Base-by-base conservation (phyloP, 768 basidiomycete genomes). In the Termitomyces sp. region DNA sequence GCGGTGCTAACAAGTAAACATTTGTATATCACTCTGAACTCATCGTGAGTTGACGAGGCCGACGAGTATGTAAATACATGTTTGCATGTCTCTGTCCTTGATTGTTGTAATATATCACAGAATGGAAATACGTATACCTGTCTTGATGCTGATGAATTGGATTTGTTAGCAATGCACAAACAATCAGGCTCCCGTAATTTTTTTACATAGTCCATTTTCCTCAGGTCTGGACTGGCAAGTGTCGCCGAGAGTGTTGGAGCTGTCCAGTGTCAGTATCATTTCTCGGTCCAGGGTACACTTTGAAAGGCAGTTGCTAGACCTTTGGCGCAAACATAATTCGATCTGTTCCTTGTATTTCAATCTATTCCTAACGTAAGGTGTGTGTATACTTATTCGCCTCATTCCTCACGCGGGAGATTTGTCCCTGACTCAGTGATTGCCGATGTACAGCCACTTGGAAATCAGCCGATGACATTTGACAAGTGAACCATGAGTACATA, bases 1-100 rank as follows among this genome's bases (percentile, higher is more conserved):
- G 89, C 84, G 20, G 74, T 88, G 8, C 67, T 92, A 57, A 82
- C 86, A 50, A 86, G 83, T 57, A 87, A 84, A 63, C 89, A 91
- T 70, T 69, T 94, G 72, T 81, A 77, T 68, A 82, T 82, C 54
- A 78, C 75, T 3, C 63, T 80, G 64, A 77, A 82, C 41, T 66
- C 53, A 53, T 55, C 51, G 28, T 3, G 13, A 46, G 23, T 4
- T 10, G 6, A 40, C 30, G 4, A 5, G 16, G n/a, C 30, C 1
- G 40, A 40, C 14, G n/a, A 33, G 32, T 50, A 35, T 50, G 23
- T 23, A 23, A 1, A 23, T 23, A 23, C 23, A 20, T 35, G 14
- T 30, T 49, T 35, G 33, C 5, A 50, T 20, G n/a, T 50, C 10
- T 12, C n/a, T 23, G 20, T 50, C 50, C 50, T 50, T 23, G 32